Conservation (phyloP, 2,329 filamentous ascomycete genomes). For the Gaeumannomyces sp. region DNA sequence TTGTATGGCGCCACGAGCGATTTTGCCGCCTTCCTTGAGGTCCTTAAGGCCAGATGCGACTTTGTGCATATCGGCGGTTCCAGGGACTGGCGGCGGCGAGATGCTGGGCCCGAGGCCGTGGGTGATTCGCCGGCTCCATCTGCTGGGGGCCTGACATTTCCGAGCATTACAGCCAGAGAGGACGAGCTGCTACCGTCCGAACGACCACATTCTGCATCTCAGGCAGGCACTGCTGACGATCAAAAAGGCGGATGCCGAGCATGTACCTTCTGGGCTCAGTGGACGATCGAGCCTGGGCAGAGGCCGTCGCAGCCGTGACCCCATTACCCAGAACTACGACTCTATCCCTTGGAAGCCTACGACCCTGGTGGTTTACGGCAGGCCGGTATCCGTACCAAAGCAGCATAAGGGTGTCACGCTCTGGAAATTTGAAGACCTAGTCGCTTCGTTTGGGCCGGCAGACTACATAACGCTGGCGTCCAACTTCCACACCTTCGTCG, state of each 20-base stretch:
- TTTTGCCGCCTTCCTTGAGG: conserved; percentile 69
- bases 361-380: conserved; percentile 53
- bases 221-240: background rate
- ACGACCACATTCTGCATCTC: background rate
- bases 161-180: background rate
- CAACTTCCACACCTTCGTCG: conserved; percentile 70
- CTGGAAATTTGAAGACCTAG: conserved; percentile 65
- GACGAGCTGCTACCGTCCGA: no score
- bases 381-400: conserved; percentile 52
- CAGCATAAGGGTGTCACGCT: conserved; percentile 51
- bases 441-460: conserved; percentile 64
- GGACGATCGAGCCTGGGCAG: conserved; percentile 20
- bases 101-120: conserved; percentile 27
- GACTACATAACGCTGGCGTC: conserved; percentile 80
- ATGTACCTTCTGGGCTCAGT: background rate
- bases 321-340: background rate
- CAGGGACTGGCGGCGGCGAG: conserved; percentile 62
- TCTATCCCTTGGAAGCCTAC: conserved; percentile 34
- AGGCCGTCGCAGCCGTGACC: background rate
- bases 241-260: background rate
- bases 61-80: conserved; percentile 78
- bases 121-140: background rate
- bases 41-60: conserved; percentile 71
- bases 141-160: background rate
- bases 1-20: conserved; percentile 59